These are phyloP conservation scores for Hypericum androsaemum DNA, from an alignment of 345 rosid species.

Conservation along the genomic window DNA sequence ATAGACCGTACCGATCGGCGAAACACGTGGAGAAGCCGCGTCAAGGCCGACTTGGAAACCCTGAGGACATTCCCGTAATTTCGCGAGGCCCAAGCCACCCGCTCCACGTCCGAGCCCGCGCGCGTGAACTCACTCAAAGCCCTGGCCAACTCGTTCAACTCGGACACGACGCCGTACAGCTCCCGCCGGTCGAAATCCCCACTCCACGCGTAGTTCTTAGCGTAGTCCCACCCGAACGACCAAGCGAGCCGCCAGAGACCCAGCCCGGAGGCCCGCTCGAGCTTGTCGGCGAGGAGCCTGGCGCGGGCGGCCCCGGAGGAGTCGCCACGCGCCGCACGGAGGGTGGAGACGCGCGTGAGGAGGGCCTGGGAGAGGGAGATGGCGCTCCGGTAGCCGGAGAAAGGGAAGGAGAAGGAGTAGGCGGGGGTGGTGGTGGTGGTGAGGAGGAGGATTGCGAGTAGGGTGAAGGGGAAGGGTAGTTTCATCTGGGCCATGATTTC, in stretches of 20 bases:
- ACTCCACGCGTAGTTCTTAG: constrained; percentile 61
- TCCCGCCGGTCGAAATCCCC: constrained; percentile 42
- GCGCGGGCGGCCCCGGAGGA: neutral
- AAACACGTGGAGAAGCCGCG: constrained; percentile 42
- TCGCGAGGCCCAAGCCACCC: constrained; percentile 37
- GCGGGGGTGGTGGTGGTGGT: neutral
- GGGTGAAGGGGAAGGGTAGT: neutral
- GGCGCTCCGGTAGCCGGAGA: neutral
- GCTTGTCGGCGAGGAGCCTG: neutral
- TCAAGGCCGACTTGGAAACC: constrained; percentile 35
- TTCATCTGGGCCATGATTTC: too few species aligned
- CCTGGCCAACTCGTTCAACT: constrained; percentile 46
- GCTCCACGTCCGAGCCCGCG: constrained; percentile 35
- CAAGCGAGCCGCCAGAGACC: constrained; percentile 10
- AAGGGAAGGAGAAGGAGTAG: neutral
- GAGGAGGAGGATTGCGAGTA: neutral
- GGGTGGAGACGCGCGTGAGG: constrained; percentile 1
- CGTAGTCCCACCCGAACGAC: constrained; percentile 74
- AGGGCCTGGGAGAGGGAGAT: neutral
- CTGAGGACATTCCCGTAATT: constrained; percentile 43
- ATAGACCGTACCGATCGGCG: constrained; percentile 40
- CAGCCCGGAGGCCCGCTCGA: neutral
- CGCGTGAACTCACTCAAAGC: constrained; percentile 36
- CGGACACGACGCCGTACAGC: constrained; percentile 42
- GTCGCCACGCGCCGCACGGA: neutral